Percentiles rank a stretch among this genome's conserved stretches.
Evolutionary conservation across 345 rosid species (phyloP).

Genomic region (Pistacia atlantica): DNA sequence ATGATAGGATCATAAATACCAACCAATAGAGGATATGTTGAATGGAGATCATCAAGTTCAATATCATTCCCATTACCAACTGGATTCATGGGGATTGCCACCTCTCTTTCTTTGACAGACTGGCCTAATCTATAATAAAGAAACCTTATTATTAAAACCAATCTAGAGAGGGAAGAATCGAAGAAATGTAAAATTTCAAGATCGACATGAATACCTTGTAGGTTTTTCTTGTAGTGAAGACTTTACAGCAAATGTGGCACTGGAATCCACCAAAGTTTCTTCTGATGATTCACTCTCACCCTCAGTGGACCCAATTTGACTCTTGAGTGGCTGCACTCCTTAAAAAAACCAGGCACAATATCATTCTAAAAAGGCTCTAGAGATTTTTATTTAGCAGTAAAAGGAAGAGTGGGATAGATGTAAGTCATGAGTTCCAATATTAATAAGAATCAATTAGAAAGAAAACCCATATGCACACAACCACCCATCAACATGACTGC

Average conservation of each 20-base stretch:
- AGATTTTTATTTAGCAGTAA: slow-evolving; percentile 1
- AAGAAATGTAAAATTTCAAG: slow-evolving; percentile 9
- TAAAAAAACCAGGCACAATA: slow-evolving; percentile 31
- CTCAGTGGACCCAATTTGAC: slow-evolving; percentile 26
- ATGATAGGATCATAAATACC: slow-evolving; percentile 20
- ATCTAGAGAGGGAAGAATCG: slow-evolving; percentile 9
- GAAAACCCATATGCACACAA: neutral
- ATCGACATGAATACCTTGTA: slow-evolving; percentile 50
- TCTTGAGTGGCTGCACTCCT: slow-evolving; percentile 61
- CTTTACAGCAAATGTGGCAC: slow-evolving; percentile 24
- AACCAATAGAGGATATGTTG: slow-evolving; percentile 60
- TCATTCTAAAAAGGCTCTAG: slow-evolving; percentile 17
- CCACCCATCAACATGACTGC: neutral
- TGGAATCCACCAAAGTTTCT: slow-evolving; percentile 29
- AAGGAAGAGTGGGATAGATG: neutral
- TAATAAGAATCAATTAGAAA: neutral
- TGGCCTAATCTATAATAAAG: slow-evolving; percentile 63
- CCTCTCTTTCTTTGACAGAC: slow-evolving; percentile 39
- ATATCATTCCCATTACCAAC: slow-evolving; percentile 33
- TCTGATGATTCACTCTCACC: slow-evolving; percentile 36
- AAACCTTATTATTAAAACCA: slow-evolving; percentile 21
- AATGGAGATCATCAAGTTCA: slow-evolving; percentile 40
- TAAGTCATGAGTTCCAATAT: neutral
- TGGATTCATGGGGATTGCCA: slow-evolving; percentile 23
- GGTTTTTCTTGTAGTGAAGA: slow-evolving; percentile 70